Percentiles rank a stretch among this genome's conserved stretches.
phyloP scores from a whole-genome alignment of 108 stramenopile species.

The Stephanodiscus minutulus region DNA sequence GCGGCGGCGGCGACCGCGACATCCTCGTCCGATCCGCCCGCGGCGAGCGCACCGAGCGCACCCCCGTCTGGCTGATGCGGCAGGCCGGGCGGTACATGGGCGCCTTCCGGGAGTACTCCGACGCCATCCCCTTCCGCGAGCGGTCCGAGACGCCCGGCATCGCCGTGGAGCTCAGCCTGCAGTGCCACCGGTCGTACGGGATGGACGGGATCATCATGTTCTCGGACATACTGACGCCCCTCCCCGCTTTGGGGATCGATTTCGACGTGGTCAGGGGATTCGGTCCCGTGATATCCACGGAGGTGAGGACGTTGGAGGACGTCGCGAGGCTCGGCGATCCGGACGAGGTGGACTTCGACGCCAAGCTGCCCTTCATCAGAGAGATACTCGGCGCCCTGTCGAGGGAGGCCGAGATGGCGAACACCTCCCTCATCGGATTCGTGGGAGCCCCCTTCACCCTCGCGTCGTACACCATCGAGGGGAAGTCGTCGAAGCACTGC shows the following conservation, averaged over 20 bases:
- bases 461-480: slow-evolving; percentile 96
- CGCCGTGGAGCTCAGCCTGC: slow-evolving; percentile 93
- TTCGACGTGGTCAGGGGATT: slow-evolving; percentile 95
- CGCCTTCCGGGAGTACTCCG: slow-evolving; percentile 94
- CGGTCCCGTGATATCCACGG: slow-evolving; percentile 91
- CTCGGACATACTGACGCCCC: slow-evolving; percentile 97
- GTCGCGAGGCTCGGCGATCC: slow-evolving; percentile 55
- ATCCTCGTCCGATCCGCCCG: slow-evolving; percentile 94
- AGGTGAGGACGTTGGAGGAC: slow-evolving; percentile 64
- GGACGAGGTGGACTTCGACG: slow-evolving; percentile 68
- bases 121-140: slow-evolving; percentile 92
- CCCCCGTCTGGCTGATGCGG: slow-evolving; percentile 99
- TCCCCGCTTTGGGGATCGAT: slow-evolving; percentile 95
- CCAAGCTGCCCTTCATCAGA: slow-evolving; percentile 89
- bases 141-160: slow-evolving; percentile 94
- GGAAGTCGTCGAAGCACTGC: slow-evolving; percentile 88
- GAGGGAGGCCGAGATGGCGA: slow-evolving; percentile 78
- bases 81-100: slow-evolving; percentile 99
- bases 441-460: slow-evolving; percentile 98
- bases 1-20: slow-evolving; percentile 76
- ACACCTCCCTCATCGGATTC: slow-evolving; percentile 97
- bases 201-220: slow-evolving; percentile 99
- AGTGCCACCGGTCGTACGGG: slow-evolving; percentile 93
- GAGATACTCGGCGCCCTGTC: slow-evolving; percentile 81
- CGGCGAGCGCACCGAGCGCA: slow-evolving; percentile 91